A percentile compares a stretch with the other conserved stretches of the same genome.
Evolutionary conservation across 2,329 filamentous ascomycete genomes (phyloP).

Genomic region (Fusarium bactridioides): DNA sequence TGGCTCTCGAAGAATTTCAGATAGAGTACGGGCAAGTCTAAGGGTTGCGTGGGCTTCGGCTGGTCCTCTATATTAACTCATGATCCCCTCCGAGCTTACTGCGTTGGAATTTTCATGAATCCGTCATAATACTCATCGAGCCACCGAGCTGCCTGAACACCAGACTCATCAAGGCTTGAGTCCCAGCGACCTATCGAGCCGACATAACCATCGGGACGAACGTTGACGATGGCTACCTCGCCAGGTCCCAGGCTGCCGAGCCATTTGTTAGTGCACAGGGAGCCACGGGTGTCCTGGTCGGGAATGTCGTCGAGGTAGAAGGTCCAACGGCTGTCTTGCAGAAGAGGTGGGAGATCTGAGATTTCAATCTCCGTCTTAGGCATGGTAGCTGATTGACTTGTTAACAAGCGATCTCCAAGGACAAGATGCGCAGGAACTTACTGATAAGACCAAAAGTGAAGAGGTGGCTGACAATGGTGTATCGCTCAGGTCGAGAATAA

Average conservation of each 20-base stretch:
- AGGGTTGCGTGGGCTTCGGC: constrained; percentile 15
- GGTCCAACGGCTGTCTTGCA: constrained; percentile 74
- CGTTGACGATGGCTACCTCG: constrained; percentile 71
- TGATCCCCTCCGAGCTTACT: constrained; percentile 17
- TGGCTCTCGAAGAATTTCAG: constrained; percentile 9
- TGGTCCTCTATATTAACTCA: constrained; percentile 32
- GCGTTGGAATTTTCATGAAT: constrained; percentile 60
- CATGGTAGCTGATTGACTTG: constrained; percentile 58
- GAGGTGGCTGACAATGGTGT: constrained; percentile 71
- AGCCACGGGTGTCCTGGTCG: constrained; percentile 60
- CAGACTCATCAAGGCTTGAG: constrained; percentile 58
- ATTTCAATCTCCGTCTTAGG: constrained; percentile 71
- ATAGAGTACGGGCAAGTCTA: background rate
- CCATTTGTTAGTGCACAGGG: constrained; percentile 73
- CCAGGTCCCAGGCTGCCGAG: constrained; percentile 64
- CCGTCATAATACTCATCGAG: constrained; percentile 62
- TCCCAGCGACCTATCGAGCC: constrained; percentile 68
- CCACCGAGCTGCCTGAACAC: constrained; percentile 62
- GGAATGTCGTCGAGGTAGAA: constrained; percentile 74
- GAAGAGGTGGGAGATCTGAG: constrained; percentile 65
- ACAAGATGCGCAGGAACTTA: constrained; percentile 47
- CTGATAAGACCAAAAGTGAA: constrained; percentile 76
- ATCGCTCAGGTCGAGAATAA: constrained; percentile 72
- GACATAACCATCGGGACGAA: constrained; percentile 78
- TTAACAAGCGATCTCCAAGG: constrained; percentile 13